Evolutionary conservation across 2,329 filamentous ascomycete species (phyloP), one percentile per base, ranked within the genome.

Genomic region (Colletotrichum falcatum): DNA sequence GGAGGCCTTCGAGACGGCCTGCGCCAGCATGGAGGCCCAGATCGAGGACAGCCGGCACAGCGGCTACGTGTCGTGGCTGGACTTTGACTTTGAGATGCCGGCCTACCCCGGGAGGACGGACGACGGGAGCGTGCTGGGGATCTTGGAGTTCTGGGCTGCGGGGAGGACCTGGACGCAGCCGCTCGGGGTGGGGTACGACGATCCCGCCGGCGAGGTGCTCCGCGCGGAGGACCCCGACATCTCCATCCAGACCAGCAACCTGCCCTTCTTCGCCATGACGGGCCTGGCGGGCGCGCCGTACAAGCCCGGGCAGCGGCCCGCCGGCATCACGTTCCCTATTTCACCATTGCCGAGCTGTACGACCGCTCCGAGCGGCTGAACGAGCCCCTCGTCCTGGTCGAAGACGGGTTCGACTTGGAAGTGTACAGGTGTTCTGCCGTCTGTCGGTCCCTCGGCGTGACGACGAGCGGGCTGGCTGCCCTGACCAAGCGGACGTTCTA

Each of bases 301-400:
- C 8, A 37, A 20, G 16, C 20, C 44, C 0, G 46, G 53, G 14
- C 9, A 44, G 7, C 53, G 42, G 1, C 37, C 30, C 54, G 42
- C 9, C 60, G 42, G 23, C 53, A 68, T 8, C 48, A 61, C 4
- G 8, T 65, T 5, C 35, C 35, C 1, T 70, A 70, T 39, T 48
- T 61, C 16, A 72, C 66, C 9, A 30, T 66, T 2, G 62, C 58
- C 8, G 42, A 63, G 59, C 14, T 72, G 9, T 64, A 72, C 39
- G 70, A 72, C 54, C 39, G 58, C 26, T 54, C 42, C 0, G 1
- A 35, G 4, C 5, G 37, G 39, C 16, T 55, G 2, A 39, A 26
- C 16, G 53, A 65, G 35, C 23, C 51, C n/a, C 35, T 72, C 1
- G 46, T 72, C 1, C 46, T 72, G 11, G 56, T 63, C 9, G 37